Evolutionary conservation across 2,329 filamentous ascomycete species (phyloP).

Genomic region (Trichophyton mentagrophytes): DNA sequence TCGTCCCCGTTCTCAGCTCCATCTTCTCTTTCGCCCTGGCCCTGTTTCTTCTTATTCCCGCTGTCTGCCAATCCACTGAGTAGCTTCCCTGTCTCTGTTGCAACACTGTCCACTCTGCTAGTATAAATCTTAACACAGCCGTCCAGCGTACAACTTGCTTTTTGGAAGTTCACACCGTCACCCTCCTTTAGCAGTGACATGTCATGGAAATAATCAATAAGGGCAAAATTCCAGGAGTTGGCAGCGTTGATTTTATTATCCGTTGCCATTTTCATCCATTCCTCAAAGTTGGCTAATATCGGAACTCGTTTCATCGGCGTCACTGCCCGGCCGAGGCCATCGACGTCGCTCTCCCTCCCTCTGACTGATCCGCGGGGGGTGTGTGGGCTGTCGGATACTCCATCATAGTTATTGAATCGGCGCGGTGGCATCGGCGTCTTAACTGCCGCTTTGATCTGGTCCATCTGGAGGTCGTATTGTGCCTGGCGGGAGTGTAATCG

Average conservation of each 20-base stretch:
- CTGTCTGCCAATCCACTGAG: slow-evolving; percentile 79
- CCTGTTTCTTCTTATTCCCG: slow-evolving; percentile 55
- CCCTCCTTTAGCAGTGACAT: slow-evolving; percentile 96
- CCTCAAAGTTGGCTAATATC: slow-evolving; percentile 93
- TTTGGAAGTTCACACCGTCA: slow-evolving; percentile 95
- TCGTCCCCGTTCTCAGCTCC: slow-evolving; percentile 54
- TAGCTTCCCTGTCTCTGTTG: slow-evolving; percentile 90
- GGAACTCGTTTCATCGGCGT: slow-evolving; percentile 95
- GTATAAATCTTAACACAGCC: slow-evolving; percentile 99
- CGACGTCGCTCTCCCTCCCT: slow-evolving; percentile 37
- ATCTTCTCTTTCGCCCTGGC: slow-evolving; percentile 47
- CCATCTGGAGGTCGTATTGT: slow-evolving; percentile 79
- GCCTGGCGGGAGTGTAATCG: slow-evolving; percentile 79
- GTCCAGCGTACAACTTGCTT: slow-evolving; percentile 92
- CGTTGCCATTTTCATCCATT: slow-evolving; percentile 99
- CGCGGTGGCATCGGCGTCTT: slow-evolving; percentile 19
- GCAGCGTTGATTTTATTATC: slow-evolving; percentile 98
- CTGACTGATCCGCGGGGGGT: slow-evolving; percentile 35
- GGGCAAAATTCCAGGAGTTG: slow-evolving; percentile 99
- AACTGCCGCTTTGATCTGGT: slow-evolving; percentile 66
- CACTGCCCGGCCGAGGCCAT: slow-evolving; percentile 58
- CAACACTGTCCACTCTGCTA: slow-evolving; percentile 93
- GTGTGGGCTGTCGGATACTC: slow-evolving; percentile 33
- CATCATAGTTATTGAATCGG: slow-evolving; percentile 25
- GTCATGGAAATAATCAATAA: slow-evolving; percentile 99